phyloP scores from a whole-genome alignment of 2,329 filamentous ascomycete genomes.

The Paracorniculantispora psalliotae region DNA sequence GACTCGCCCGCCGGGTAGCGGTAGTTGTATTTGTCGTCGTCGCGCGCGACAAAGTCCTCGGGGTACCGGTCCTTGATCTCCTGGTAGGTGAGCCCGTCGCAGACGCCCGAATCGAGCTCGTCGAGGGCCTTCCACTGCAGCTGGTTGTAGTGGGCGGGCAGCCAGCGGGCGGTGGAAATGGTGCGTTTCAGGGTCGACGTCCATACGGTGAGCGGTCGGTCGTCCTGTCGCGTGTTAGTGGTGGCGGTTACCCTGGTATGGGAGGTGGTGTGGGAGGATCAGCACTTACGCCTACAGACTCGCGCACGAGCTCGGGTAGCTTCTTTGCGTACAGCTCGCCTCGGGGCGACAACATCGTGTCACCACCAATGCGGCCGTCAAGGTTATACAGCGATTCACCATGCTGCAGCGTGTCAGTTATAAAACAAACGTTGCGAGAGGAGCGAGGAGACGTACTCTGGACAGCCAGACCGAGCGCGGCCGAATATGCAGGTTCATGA shows the following conservation, averaged over 20 bases:
- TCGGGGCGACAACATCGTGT: constrained; percentile 78
- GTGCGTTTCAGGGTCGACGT: constrained; percentile 69
- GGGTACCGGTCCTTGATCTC: constrained; percentile 89
- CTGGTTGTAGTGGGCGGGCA: constrained; percentile 80
- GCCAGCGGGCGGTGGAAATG: constrained; percentile 82
- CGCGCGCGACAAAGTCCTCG: constrained; percentile 90
- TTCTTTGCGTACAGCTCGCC: constrained; percentile 83
- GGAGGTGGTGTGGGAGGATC: not conserved
- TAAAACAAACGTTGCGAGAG: not conserved
- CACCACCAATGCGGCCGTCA: constrained; percentile 84
- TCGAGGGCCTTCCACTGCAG: constrained; percentile 98
- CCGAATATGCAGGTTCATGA: constrained; percentile 98
- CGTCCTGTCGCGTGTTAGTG: constrained; percentile 37
- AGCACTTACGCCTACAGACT: constrained; percentile 74
- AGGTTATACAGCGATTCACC: constrained; percentile 94
- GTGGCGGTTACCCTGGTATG: too few relatives aligned
- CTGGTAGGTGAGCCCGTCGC: constrained; percentile 92
- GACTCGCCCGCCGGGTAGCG: constrained; percentile 95
- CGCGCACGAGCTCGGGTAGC: constrained; percentile 75
- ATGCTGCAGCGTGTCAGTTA: constrained; percentile 51
- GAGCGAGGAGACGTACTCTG: constrained; percentile 59
- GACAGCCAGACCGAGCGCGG: constrained; percentile 96
- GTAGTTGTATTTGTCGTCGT: constrained; percentile 99
- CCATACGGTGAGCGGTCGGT: constrained; percentile 58
- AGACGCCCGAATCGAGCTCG: constrained; percentile 93